Conservation (phyloP, 768 basidiomycete genomes). For the Mycena vitilis region DNA sequence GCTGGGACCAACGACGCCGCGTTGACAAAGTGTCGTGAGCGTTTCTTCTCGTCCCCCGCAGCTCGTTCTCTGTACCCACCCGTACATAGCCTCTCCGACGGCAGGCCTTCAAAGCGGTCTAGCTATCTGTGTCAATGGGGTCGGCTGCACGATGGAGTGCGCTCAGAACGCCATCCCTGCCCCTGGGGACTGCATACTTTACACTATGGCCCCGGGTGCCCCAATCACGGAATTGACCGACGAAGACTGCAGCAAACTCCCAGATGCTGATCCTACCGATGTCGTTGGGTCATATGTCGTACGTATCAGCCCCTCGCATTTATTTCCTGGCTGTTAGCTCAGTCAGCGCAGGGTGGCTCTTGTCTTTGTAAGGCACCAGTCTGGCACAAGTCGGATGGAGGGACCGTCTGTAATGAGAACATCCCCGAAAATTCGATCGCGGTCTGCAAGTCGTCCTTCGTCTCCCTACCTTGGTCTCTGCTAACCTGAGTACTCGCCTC, state of each 20-base stretch:
- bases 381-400: background rate
- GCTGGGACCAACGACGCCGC: background rate
- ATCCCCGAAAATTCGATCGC: background rate
- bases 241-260: background rate
- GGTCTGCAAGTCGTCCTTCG: background rate
- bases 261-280: background rate
- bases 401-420: background rate
- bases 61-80: background rate
- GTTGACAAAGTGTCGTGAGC: background rate
- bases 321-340: background rate
- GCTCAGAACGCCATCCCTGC: background rate
- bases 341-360: background rate
- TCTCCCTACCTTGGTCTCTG: no score
- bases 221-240: background rate
- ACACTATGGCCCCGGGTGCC: background rate
- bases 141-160: background rate
- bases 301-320: no score
- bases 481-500: no score
- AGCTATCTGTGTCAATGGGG: background rate
- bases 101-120: background rate
- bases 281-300: conserved; percentile 8
- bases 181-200: background rate
- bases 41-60: background rate
- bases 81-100: background rate
- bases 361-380: background rate